phyloP scores from a whole-genome alignment of 2,329 filamentous ascomycete species.

The Xylariales sp. region DNA sequence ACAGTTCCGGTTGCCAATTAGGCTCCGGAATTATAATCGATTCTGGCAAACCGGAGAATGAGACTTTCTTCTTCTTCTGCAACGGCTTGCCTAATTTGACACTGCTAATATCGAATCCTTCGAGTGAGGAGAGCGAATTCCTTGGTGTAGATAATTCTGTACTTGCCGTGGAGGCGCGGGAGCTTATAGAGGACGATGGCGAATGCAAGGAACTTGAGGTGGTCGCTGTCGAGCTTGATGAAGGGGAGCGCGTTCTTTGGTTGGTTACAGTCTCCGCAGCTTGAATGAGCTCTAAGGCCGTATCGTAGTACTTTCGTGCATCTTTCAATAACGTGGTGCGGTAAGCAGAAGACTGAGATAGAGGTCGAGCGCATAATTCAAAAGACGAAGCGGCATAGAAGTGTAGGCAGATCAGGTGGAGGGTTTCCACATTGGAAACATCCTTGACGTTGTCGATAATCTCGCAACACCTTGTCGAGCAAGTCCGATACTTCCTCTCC shows the following conservation, averaged over 20 bases:
- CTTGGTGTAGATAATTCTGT: constrained; percentile 40
- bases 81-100: constrained; percentile 9
- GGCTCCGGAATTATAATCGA: constrained; percentile 21
- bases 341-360: constrained; percentile 40
- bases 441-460: constrained; percentile 45
- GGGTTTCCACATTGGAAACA: constrained; percentile 39
- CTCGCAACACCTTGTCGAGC: constrained; percentile 48
- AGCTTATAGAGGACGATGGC: constrained; percentile 41
- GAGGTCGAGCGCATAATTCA: constrained; percentile 49
- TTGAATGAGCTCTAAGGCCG: constrained; percentile 42
- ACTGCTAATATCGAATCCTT: constrained; percentile 17
- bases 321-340: constrained; percentile 45
- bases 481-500: constrained; percentile 46
- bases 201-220: constrained; percentile 40
- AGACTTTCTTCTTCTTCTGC: constrained; percentile 37
- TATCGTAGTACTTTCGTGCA: constrained; percentile 47
- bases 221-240: constrained; percentile 28
- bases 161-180: constrained; percentile 34
- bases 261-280: constrained; percentile 37
- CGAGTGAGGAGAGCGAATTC: constrained; percentile 35
- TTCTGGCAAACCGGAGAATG: constrained; percentile 31
- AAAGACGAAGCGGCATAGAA: constrained; percentile 59
- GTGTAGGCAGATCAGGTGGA: constrained; percentile 54
- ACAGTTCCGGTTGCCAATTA: constrained; percentile 33
- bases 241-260: constrained; percentile 30